Evolutionary conservation across 495 filamentous ascomycete species (phyloP).

Genomic region (Penicillium angulare): DNA sequence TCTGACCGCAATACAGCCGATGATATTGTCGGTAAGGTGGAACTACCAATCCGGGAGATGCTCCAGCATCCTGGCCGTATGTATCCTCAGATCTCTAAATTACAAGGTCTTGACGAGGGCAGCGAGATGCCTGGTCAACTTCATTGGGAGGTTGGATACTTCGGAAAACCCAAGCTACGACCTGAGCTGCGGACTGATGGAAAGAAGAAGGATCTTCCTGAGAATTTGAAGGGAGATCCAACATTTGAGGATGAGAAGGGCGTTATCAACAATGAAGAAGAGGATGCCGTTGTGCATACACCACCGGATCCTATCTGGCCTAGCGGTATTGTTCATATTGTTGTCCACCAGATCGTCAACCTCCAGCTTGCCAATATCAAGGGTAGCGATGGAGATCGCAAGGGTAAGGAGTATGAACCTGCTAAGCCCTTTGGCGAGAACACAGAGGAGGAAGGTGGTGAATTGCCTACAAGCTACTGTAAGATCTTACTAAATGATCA

Average conservation of each 20-base stretch:
- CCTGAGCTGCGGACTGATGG: constrained; percentile 81
- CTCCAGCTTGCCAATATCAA: constrained; percentile 81
- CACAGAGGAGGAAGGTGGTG: constrained; percentile 74
- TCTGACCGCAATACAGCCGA: constrained; percentile 85
- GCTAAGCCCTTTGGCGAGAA: constrained; percentile 81
- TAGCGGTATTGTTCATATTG: constrained; percentile 75
- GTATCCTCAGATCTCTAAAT: constrained; percentile 86
- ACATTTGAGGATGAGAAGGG: constrained; percentile 90
- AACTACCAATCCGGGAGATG: constrained; percentile 89
- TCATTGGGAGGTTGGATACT: constrained; percentile 95
- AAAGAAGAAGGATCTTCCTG: constrained; percentile 72
- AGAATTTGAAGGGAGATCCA: constrained; percentile 65
- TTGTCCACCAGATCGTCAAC: constrained; percentile 94
- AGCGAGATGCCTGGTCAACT: constrained; percentile 90
- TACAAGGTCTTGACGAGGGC: constrained; percentile 75
- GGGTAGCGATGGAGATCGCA: constrained; percentile 56
- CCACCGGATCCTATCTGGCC: constrained; percentile 95
- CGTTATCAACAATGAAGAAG: constrained; percentile 65
- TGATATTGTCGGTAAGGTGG: constrained; percentile 91
- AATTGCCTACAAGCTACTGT: constrained; percentile 85
- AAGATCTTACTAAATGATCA: constrained; percentile 88
- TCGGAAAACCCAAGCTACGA: constrained; percentile 82
- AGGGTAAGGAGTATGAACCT: constrained; percentile 83
- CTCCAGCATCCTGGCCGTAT: constrained; percentile 90
- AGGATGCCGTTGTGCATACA: constrained; percentile 84